Evolutionary conservation across 352 stramenopile genomes (phyloP).

Genomic region (Bremia lactucae): DNA sequence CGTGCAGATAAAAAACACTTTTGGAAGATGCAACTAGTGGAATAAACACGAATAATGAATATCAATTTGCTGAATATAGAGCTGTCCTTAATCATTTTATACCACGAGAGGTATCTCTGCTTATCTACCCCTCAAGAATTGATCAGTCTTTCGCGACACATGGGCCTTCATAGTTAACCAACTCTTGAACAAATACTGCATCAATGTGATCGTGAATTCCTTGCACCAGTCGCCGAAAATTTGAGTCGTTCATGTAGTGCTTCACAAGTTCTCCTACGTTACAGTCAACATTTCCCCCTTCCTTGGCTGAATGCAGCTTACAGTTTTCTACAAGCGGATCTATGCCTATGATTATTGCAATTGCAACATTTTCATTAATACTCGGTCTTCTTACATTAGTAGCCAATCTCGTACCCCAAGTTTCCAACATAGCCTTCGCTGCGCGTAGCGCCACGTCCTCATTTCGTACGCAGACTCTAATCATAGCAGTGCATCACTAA

Average conservation of each 20-base stretch:
- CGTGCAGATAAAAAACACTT: too few species aligned
- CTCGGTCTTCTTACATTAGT: background rate
- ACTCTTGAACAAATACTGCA: background rate
- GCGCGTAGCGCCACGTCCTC: constrained; percentile 16
- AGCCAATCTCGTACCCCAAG: constrained; percentile 20
- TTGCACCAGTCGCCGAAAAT: constrained; percentile 28
- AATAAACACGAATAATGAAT: too few species aligned
- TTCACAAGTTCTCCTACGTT: constrained; percentile 16
- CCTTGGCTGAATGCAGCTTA: background rate
- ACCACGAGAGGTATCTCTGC: too few species aligned
- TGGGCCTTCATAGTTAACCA: constrained; percentile 1
- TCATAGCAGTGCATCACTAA: background rate
- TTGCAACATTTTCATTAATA: too few species aligned
- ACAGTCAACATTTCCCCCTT: background rate
- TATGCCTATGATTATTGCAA: constrained; percentile 16
- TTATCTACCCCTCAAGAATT: too few species aligned
- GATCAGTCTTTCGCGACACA: too few species aligned
- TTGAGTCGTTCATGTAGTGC: constrained; percentile 20
- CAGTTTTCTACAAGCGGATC: constrained; percentile 32
- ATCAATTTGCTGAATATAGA: too few species aligned
- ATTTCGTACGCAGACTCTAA: constrained; percentile 22
- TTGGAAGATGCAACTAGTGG: too few species aligned
- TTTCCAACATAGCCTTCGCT: constrained; percentile 32
- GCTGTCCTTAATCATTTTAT: too few species aligned
- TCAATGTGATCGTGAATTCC: constrained; percentile 32